phyloP scores from a whole-genome alignment of 2,329 filamentous ascomycete genomes.

The Aureobasidium zeae region DNA sequence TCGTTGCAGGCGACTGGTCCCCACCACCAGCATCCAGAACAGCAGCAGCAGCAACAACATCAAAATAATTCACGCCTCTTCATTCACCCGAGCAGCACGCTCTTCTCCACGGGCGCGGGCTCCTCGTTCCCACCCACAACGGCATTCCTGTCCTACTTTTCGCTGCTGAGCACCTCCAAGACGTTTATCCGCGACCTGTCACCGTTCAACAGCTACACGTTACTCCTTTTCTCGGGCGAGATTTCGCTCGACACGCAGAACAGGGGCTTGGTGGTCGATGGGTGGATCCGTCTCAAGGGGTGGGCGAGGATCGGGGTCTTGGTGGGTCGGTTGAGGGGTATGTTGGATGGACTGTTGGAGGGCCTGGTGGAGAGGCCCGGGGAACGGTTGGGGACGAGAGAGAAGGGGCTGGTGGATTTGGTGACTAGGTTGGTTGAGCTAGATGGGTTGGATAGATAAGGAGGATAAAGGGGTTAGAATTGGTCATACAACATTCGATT shows the following conservation, averaged over 20 bases:
- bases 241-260: constrained; percentile 83
- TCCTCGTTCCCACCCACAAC: constrained; percentile 60
- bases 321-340: constrained; percentile 68
- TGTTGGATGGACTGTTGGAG: constrained; percentile 79
- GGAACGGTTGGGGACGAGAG: constrained; percentile 35
- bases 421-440: constrained; percentile 78
- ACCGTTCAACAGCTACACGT: constrained; percentile 80
- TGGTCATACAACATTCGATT: too few relatives aligned
- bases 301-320: constrained; percentile 94
- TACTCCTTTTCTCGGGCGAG: constrained; percentile 78
- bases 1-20: too few relatives aligned
- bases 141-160: constrained; percentile 80
- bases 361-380: constrained; percentile 69
- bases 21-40: constrained; percentile 30
- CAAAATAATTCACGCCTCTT: constrained; percentile 56
- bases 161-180: constrained; percentile 84
- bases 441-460: constrained; percentile 52
- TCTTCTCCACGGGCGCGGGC: constrained; percentile 63
- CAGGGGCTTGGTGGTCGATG: constrained; percentile 79
- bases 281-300: constrained; percentile 75
- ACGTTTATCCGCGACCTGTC: constrained; percentile 87
- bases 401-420: constrained; percentile 55
- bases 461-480: too few relatives aligned
- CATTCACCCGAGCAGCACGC: constrained; percentile 77
- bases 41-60: constrained; percentile 25